These are phyloP conservation scores for Tilletia indica DNA, from an alignment of 1,284 basidiomycete genomes.

Conservation along the genomic window DNA sequence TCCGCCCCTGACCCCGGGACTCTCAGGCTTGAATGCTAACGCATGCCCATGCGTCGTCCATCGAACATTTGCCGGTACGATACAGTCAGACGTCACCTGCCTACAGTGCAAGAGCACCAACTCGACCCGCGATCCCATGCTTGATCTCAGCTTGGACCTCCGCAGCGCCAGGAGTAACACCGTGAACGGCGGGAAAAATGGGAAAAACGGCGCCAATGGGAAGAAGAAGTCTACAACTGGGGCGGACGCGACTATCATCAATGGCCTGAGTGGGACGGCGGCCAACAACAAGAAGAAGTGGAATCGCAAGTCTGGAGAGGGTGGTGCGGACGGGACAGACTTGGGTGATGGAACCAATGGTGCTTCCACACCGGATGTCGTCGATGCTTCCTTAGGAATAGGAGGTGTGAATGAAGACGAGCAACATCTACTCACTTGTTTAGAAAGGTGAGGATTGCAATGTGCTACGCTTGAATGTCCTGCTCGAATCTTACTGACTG, in stretches of 20 bases:
- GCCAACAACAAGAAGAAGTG: conserved; percentile 24
- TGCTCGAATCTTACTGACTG: background rate
- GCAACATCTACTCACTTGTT: conserved; percentile 38
- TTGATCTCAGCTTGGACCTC: conserved; percentile 87
- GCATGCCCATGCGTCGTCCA: conserved; percentile 87
- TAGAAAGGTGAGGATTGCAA: conserved; percentile 28
- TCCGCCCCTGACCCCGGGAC: background rate
- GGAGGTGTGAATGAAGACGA: conserved; percentile 30
- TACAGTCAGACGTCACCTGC: conserved; percentile 87
- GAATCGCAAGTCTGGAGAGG: conserved; percentile 7
- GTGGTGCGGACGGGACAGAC: conserved; percentile 58
- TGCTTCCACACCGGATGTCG: conserved; percentile 19
- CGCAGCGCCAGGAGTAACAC: conserved; percentile 23
- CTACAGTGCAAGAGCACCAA: conserved; percentile 71
- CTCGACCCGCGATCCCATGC: conserved; percentile 79
- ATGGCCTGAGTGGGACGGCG: conserved; percentile 6
- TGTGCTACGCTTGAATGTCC: conserved; percentile 13
- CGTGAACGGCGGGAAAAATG: conserved; percentile 18
- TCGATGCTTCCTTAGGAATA: background rate
- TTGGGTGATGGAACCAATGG: conserved; percentile 63
- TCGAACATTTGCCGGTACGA: conserved; percentile 79
- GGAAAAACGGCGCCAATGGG: conserved; percentile 49
- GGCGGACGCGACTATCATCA: background rate
- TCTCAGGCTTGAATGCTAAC: conserved; percentile 22
- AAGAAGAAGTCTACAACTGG: conserved; percentile 24